A percentile compares a stretch with the other conserved stretches of the same genome.
Conservation (phyloP, 1,284 basidiomycete species). For the Lignosus rhinocerotis region DNA sequence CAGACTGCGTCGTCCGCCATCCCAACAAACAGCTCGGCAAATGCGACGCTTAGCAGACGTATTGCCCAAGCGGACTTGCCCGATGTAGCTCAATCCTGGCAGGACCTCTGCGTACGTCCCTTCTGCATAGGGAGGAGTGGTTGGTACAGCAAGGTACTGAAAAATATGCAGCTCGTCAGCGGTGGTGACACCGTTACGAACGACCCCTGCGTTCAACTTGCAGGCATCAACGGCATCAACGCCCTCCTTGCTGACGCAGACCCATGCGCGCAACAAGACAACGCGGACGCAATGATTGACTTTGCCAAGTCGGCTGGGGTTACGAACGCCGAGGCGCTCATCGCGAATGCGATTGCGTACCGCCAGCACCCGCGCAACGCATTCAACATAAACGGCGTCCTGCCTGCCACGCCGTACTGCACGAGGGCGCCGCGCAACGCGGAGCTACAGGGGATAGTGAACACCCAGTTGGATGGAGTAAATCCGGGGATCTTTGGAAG, state of each 20-base stretch:
- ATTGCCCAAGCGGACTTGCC: conserved; percentile 31
- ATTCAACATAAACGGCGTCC: conserved; percentile 24
- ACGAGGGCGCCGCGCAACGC: conserved; percentile 49
- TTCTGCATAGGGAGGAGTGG: conserved; percentile 6
- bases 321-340: conserved; percentile 39
- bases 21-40: neutral
- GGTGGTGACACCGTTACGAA: conserved; percentile 41
- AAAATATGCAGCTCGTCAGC: conserved; percentile 44
- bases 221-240: conserved; percentile 41
- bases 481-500: conserved; percentile 31
- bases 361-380: conserved; percentile 43
- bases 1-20: conserved; percentile 27
- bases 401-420: conserved; percentile 34
- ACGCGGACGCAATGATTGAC: conserved; percentile 49
- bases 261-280: conserved; percentile 48
- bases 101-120: conserved; percentile 27
- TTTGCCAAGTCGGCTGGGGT: conserved; percentile 46
- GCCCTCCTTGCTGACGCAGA: conserved; percentile 44
- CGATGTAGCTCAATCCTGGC: conserved; percentile 32
- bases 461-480: conserved; percentile 46
- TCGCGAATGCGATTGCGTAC: conserved; percentile 43
- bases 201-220: conserved; percentile 43
- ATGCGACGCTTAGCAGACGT: conserved; percentile 18
- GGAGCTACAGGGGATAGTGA: conserved; percentile 48
- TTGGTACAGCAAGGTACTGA: conserved; percentile 35